Conservation (phyloP, 768 basidiomycete species). For the Wakefieldia striispora region DNA sequence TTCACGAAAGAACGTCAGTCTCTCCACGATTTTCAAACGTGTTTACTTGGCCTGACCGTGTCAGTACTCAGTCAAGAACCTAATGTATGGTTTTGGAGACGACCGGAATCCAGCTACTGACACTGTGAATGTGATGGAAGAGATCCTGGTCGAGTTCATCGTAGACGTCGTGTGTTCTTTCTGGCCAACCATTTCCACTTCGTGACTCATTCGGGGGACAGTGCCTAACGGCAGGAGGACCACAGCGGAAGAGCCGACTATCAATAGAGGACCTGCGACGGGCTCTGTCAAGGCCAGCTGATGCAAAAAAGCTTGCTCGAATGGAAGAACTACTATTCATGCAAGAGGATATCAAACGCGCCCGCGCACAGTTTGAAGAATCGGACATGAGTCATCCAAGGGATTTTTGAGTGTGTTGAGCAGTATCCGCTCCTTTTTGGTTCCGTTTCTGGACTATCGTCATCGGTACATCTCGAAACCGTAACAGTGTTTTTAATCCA, state of each 20-base stretch:
- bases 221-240: conserved; percentile 74
- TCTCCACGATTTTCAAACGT: neutral
- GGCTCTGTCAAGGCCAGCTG: conserved; percentile 78
- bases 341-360: conserved; percentile 92
- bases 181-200: conserved; percentile 1
- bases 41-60: conserved; percentile 13
- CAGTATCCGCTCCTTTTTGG: neutral
- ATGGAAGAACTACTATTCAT: conserved; percentile 92
- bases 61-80: conserved; percentile 57
- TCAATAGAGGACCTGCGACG: conserved; percentile 85
- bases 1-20: conserved; percentile 80
- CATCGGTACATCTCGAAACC: neutral
- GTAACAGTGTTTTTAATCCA: conserved; percentile 3
- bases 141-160: conserved; percentile 88
- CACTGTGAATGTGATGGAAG: conserved; percentile 89
- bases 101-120: conserved; percentile 86
- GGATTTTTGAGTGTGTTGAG: conserved; percentile 37
- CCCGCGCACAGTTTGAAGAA: conserved; percentile 73
- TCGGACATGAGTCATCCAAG: conserved; percentile 46
- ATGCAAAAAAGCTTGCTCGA: conserved; percentile 87
- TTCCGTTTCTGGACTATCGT: conserved; percentile 1
- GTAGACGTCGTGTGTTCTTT: conserved; percentile 72
- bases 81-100: conserved; percentile 96
- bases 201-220: conserved; percentile 28
- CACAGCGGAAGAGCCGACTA: conserved; percentile 68